Evolutionary conservation across 2,329 filamentous ascomycete species (phyloP), one percentile per base, ranked within the genome.

Genomic region (Calonectria honghensis): DNA sequence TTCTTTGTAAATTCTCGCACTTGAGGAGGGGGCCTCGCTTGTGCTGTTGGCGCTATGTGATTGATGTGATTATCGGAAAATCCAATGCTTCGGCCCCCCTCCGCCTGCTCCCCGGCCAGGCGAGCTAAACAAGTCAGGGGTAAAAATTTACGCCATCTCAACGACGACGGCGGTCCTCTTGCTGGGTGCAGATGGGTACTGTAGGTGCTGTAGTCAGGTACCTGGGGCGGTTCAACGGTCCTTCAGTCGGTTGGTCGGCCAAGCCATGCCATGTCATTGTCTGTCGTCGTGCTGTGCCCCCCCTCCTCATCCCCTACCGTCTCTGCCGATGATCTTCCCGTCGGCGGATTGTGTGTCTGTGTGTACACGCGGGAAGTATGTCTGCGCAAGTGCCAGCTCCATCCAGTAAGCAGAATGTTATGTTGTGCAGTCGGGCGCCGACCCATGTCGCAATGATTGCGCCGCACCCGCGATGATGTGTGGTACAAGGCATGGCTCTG

Each of bases 1-100:
- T 64, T 54, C 20, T 61, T 50, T 32, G 18, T 9, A 35, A 37
- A 72, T 59, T 59, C 61, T 48, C 61, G 24, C 50, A 50, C 52
- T 24, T 48, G 37, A 24, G 24, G 24, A 24, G 24, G 14, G 7
- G 29, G 14, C 32, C 37, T 59, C 50, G 68, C 48, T 51, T 72
- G 39, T 27, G 24, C 31, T 18, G 65, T 57, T 54, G 64, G 70
- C 57, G 57, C 24, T 31, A 68, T 68, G 71, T 73, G 71, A 73
- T 57, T 73, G 65, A 73, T 73, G 65, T 73, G 70, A 68, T 73
- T 63, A 73, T 68, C 50, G 64, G 52, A 39, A 65, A 66, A 57
- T 52, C 51, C 52, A n/a, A 31, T 32, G 18, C 37, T 51, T 63
- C 59, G 48, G 29, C 35, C 45, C 52, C 52, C 68, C 48, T 51